phyloP scores from a whole-genome alignment of 306 rosid genomes.

The Malus sylvestris region DNA sequence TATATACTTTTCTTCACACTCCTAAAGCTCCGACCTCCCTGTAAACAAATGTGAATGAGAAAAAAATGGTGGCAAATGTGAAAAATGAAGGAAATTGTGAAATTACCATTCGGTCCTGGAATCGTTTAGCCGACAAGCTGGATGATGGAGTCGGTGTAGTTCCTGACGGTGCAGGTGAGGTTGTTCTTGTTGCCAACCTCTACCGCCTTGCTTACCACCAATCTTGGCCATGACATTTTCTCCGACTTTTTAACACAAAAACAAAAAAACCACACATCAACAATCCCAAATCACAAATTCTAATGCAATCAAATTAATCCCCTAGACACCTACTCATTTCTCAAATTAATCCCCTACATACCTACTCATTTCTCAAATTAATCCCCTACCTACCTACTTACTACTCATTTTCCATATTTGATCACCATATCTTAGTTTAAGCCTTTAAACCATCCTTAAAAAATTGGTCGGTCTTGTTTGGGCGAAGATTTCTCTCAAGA shows the following conservation, averaged over 20 bases:
- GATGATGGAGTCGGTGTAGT: constrained; percentile 91
- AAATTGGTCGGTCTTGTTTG: no score
- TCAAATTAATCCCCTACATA: no score
- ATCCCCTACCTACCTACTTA: no score
- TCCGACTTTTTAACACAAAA: neutral
- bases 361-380: no score
- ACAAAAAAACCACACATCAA: no score
- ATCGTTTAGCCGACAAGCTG: constrained; percentile 94
- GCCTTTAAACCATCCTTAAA: no score
- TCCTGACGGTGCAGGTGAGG: constrained; percentile 84
- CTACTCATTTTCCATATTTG: no score
- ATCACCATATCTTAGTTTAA: no score
- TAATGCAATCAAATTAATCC: no score
- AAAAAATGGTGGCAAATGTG: neutral
- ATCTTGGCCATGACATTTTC: constrained; percentile 83
- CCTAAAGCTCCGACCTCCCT: constrained; percentile 62
- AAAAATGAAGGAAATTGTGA: neutral
- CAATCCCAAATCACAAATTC: no score
- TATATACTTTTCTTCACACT: constrained; percentile 58
- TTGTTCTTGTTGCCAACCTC: constrained; percentile 86
- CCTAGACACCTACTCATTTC: no score
- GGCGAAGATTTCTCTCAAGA: no score
- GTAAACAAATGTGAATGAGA: neutral
- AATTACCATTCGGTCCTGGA: constrained; percentile 85
- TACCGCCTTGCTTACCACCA: constrained; percentile 88